Evolutionary conservation across 1,284 basidiomycete species (phyloP).

Genomic region (Coniferiporia weirii): DNA sequence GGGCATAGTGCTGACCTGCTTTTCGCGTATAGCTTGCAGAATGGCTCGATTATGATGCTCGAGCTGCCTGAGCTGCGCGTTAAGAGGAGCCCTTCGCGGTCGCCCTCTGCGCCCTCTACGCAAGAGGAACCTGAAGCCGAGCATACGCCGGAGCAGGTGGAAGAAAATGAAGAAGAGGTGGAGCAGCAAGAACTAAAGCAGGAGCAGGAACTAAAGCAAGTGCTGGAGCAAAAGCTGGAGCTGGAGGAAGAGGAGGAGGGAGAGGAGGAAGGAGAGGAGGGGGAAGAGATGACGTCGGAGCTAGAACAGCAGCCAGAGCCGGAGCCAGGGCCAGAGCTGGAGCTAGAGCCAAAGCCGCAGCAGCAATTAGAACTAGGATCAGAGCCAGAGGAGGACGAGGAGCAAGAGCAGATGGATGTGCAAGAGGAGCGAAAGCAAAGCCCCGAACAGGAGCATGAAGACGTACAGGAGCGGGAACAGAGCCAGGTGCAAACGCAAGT

Average conservation of each 20-base stretch:
- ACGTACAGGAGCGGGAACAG: neutral
- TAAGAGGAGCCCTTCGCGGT: neutral
- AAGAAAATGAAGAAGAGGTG: neutral
- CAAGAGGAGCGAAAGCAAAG: neutral
- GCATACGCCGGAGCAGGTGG: neutral
- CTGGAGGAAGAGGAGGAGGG: neutral
- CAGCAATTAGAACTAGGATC: neutral
- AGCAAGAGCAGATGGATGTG: neutral
- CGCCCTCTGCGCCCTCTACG: neutral
- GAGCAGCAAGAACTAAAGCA: neutral
- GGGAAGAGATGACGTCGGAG: neutral
- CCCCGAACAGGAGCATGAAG: neutral
- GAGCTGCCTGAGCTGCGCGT: constrained; percentile 10
- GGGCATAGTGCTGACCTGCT: neutral
- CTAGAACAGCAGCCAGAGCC: neutral
- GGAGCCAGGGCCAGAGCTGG: neutral
- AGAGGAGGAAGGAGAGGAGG: neutral
- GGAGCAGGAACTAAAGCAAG: neutral
- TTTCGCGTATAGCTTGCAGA: neutral
- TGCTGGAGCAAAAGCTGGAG: neutral
- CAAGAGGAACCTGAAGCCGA: neutral
- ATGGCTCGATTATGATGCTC: constrained; percentile 9
- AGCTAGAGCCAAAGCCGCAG: neutral
- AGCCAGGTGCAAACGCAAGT: neutral
- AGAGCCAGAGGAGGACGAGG: neutral